Evolutionary conservation across 805 yeast species (phyloP), one percentile per base, ranked within the genome.

Genomic region (Cyberlindnera samutprakarnensis): DNA sequence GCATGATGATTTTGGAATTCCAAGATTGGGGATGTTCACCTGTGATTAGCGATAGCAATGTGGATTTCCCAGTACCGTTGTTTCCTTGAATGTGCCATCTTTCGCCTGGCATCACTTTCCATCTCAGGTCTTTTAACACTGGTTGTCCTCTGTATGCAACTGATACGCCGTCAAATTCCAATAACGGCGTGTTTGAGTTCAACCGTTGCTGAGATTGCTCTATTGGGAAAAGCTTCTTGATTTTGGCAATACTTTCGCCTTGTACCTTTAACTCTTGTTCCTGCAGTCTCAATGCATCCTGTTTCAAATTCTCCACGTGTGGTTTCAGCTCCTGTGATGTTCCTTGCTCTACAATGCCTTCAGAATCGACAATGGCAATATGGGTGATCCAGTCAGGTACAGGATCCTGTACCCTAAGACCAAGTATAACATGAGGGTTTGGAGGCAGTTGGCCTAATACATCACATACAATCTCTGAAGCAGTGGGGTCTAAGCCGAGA

Each of bases 1-100:
- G 68, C 28, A 86, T 62, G 7, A 61, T 56, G 15, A 92, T 67
- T 15, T 69, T 72, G 5, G 74, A 68, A 43, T 75, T 78, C 97
- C 97, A 90, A 2, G 96, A 78, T 57, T 90, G 96, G 1, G 98
- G 98, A 53, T 90, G 98, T 47, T 90, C 98, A 4, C 95, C 87
- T 0, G 95, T 87, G 18, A 90, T 65, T 28, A 92, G 54, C 2
- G 96, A 75, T 12, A 92, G 57, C 16, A 90, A 58, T 0, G 98
- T 92, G 2, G 96, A 83, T 54, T 90, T 90, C 0, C 98, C 98
- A 0, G 94, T 70, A 1, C 98, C 98, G 44, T 92, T 90, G 36
- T 75, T 72, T 3, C 98, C 98, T 35, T 80, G 62, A 19, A 90
- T 66, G 51, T 92, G 94, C 94, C 96, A 86, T 47, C 73, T 78